These are phyloP conservation scores for Musa beccarii DNA, from an alignment of 176 grass and related monocot species.

Conservation along the genomic window DNA sequence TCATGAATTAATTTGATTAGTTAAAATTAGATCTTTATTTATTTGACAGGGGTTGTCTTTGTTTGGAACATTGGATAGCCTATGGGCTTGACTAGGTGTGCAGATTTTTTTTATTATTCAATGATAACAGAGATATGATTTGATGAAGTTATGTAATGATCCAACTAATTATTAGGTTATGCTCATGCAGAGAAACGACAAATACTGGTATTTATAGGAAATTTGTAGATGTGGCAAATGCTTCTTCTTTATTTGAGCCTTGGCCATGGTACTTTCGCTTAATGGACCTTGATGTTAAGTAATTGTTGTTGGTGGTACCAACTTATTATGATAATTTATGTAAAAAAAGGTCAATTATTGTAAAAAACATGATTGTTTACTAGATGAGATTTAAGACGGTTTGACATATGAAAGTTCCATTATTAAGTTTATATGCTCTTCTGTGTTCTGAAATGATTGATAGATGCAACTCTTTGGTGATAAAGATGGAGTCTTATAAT, in stretches of 20 bases:
- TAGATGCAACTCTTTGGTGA: neutral
- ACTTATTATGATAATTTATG: too few relatives aligned
- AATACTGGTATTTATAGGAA: neutral
- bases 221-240: neutral
- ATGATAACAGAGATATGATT: neutral
- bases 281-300: neutral
- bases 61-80: neutral
- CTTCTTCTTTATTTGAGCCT: neutral
- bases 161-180: neutral
- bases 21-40: neutral
- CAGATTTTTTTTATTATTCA: neutral
- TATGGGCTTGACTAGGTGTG: neutral
- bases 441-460: slow-evolving; percentile 31
- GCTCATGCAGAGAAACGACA: neutral
- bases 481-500: neutral
- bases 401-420: neutral
- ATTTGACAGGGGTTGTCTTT: neutral
- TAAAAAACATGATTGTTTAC: neutral
- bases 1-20: neutral
- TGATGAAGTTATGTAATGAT: slow-evolving; percentile 13
- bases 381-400: neutral
- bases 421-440: slow-evolving; percentile 45
- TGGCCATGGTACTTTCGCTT: neutral
- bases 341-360: too few relatives aligned
- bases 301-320: too few relatives aligned